phyloP scores from a whole-genome alignment of 1,284 basidiomycete species.

The Malassezia equina region DNA sequence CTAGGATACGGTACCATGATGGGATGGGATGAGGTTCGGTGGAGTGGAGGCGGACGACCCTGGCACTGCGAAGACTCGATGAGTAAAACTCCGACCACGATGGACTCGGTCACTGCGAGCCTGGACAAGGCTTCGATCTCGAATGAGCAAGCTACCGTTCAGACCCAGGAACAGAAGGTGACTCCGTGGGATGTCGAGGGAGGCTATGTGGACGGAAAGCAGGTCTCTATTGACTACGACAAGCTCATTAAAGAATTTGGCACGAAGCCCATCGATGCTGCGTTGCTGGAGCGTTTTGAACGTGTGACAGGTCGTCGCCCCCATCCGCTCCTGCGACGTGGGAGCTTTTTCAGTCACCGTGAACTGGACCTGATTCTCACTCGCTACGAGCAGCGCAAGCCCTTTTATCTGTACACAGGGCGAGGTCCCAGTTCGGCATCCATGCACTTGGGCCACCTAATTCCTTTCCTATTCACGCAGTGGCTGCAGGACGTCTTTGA shows the following conservation, averaged over 20 bases:
- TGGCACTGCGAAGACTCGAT: not conserved
- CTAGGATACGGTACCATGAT: conserved; percentile 3
- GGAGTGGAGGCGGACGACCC: not conserved
- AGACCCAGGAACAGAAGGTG: conserved; percentile 53
- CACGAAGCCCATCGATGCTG: conserved; percentile 67
- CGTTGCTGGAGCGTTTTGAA: conserved; percentile 79
- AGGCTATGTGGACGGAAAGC: conserved; percentile 80
- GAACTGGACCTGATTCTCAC: conserved; percentile 89
- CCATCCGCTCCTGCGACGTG: conserved; percentile 80
- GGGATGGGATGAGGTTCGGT: not conserved
- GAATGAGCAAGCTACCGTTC: not conserved
- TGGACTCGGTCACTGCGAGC: conserved; percentile 25
- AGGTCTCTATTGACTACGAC: conserved; percentile 68
- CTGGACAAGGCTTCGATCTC: conserved; percentile 26
- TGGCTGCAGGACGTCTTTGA: conserved; percentile 96
- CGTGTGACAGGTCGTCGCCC: conserved; percentile 76
- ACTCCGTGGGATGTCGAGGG: conserved; percentile 98
- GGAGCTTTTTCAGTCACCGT: conserved; percentile 96
- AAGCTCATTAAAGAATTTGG: conserved; percentile 91
- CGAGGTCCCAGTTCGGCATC: conserved; percentile 91
- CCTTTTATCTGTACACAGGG: conserved; percentile 96
- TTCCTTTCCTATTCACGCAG: conserved; percentile 96
- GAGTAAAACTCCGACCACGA: conserved; percentile 12
- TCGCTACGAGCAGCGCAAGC: conserved; percentile 90
- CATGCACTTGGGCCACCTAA: conserved; percentile 96